These are phyloP conservation scores for Podaxis carcinomalis DNA, from an alignment of 768 basidiomycete genomes.

Conservation along the genomic window DNA sequence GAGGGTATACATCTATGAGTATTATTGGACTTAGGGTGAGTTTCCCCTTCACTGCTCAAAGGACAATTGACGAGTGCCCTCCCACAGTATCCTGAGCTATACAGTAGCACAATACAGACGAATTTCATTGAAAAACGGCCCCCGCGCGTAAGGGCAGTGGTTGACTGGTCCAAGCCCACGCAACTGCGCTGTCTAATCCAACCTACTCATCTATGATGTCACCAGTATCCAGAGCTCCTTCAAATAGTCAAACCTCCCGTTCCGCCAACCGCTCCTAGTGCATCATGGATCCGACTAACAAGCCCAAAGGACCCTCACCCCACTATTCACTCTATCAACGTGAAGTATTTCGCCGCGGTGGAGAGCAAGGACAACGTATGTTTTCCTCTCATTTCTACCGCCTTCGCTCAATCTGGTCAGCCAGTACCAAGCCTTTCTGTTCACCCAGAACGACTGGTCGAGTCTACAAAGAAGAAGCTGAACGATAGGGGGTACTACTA, in stretches of 20 bases:
- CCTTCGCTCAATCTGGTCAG: neutral
- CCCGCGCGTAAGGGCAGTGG: neutral
- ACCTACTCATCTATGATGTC: neutral
- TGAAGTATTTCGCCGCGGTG: slow-evolving; percentile 40
- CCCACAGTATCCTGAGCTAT: too few species aligned
- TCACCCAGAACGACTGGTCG: slow-evolving; percentile 25
- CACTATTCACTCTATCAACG: slow-evolving; percentile 49
- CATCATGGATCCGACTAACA: slow-evolving; percentile 44
- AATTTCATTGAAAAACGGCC: neutral
- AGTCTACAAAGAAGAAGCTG: slow-evolving; percentile 17
- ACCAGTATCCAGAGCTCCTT: neutral
- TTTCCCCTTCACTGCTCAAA: neutral
- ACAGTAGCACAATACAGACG: neutral
- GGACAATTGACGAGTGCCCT: neutral
- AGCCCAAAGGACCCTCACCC: slow-evolving; percentile 42
- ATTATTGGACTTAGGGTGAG: neutral
- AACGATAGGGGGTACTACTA: slow-evolving; percentile 47
- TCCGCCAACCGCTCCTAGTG: neutral
- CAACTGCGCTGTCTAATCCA: too few species aligned
- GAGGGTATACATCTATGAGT: slow-evolving; percentile 5
- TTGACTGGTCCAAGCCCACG: neutral
- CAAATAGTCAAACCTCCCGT: neutral
- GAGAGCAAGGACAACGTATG: slow-evolving; percentile 25
- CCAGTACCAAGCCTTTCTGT: slow-evolving; percentile 27
- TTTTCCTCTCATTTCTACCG: neutral